phyloP scores from a whole-genome alignment of 2,329 filamentous ascomycete genomes.

The Xylaria sp. region DNA sequence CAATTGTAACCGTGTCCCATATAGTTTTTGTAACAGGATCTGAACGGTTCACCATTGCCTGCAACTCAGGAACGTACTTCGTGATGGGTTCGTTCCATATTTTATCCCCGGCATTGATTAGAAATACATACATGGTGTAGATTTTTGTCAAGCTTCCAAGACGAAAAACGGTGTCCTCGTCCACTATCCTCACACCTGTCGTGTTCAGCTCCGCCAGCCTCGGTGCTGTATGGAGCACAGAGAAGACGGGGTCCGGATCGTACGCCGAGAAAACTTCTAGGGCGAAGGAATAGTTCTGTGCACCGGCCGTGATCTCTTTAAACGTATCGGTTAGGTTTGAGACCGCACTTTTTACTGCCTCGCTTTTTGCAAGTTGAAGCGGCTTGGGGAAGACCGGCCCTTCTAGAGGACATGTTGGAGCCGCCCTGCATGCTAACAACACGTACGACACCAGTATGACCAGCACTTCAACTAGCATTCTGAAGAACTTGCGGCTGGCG shows the following conservation, averaged over 20 bases:
- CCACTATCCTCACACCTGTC: slow-evolving; percentile 51
- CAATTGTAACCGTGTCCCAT: slow-evolving; percentile 51
- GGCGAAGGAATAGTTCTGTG: slow-evolving; percentile 52
- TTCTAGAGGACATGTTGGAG: slow-evolving; percentile 46
- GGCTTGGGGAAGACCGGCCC: slow-evolving; percentile 47
- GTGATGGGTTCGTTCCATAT: slow-evolving; percentile 49
- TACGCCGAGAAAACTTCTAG: slow-evolving; percentile 54
- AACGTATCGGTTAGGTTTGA: slow-evolving; percentile 43
- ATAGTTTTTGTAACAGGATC: slow-evolving; percentile 44
- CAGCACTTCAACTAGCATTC: slow-evolving; percentile 28
- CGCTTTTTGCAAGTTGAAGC: slow-evolving; percentile 37
- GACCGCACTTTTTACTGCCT: slow-evolving; percentile 42
- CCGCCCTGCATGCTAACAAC: slow-evolving; percentile 29
- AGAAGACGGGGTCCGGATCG: slow-evolving; percentile 48
- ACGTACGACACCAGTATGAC: slow-evolving; percentile 28
- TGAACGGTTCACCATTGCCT: slow-evolving; percentile 41
- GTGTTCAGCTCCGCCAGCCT: slow-evolving; percentile 43
- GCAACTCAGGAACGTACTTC: slow-evolving; percentile 47
- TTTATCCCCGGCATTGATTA: slow-evolving; percentile 48
- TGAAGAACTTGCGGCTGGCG: slow-evolving; percentile 1
- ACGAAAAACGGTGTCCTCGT: slow-evolving; percentile 56
- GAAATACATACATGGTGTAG: slow-evolving; percentile 53
- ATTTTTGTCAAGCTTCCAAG: slow-evolving; percentile 57
- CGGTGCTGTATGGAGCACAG: slow-evolving; percentile 52
- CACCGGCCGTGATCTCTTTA: slow-evolving; percentile 39